phyloP scores from a whole-genome alignment of 331 rosid genomes.

The Ulmus americana region DNA sequence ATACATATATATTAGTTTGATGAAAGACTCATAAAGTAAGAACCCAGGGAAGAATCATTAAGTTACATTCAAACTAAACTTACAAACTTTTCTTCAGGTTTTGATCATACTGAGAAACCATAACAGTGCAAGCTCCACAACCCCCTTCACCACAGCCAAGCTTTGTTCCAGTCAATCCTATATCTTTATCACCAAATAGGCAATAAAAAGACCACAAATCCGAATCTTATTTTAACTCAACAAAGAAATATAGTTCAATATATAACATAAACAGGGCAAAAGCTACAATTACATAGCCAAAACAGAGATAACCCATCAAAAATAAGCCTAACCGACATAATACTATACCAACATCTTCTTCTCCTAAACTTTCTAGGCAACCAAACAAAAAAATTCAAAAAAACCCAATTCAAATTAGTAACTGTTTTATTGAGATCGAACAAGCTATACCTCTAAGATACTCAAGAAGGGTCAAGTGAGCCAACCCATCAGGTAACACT shows the following conservation, averaged over 20 bases:
- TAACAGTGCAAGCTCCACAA: conserved; percentile 97
- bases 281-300: too few relatives aligned
- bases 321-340: background rate
- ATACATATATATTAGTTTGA: conserved; percentile 17
- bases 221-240: background rate
- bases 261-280: background rate
- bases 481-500: conserved; percentile 65
- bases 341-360: background rate
- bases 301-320: background rate
- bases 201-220: background rate
- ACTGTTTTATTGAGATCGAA: background rate
- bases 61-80: conserved; percentile 30
- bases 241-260: background rate
- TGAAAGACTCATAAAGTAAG: background rate
- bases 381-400: background rate
- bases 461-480: conserved; percentile 82
- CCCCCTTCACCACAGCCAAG: conserved; percentile 99
- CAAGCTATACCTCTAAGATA: conserved; percentile 65
- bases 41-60: background rate
- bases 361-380: conserved; percentile 1
- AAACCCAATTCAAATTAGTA: background rate
- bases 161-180: conserved; percentile 84
- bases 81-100: conserved; percentile 55
- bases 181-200: conserved; percentile 31
- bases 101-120: conserved; percentile 76